Base-by-base conservation (phyloP, 768 basidiomycete genomes). In the Termitomyces heimii region DNA sequence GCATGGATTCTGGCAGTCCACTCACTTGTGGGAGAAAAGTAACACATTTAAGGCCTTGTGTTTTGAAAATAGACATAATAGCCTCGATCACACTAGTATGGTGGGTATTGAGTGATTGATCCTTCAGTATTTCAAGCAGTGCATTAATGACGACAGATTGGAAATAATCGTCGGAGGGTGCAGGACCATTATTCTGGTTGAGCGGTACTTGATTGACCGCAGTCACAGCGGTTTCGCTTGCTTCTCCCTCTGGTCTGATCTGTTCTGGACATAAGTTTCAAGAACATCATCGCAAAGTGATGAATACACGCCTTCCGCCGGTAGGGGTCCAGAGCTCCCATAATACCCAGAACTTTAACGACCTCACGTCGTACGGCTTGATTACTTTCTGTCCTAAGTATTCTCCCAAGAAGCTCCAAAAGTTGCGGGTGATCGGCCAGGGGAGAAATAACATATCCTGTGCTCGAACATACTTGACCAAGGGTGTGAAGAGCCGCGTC, bases 61-160 rank as follows among this genome's bases (percentile, higher is more conserved):
- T 97, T 71, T 95, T 94, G 81, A 98, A 99, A 59, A 99, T 98
- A 46, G 93, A 89, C 93, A 98, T 98, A 63, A 99, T 89, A 1
- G 94, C 94, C 68, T 98, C 94, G 56, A 98, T 94, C 47, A 95
- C 96, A 24, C 86, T 89, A 65, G 97, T 89, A 65, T 98, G 94
- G 64, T 92, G 88, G 55, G 78, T 85, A 65, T 82, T 89, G 58
- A 97, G 78, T 1, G 94, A 86, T 54, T 91, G 86, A 68, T 99
- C 97, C 67, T 87, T 91, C 60, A 99, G 70, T 57, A 99, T 89
- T 42, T 84, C 81, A 34, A 98, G 80, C 10, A 99, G 80, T 0
- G 94, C 82, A 28, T 84, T 89, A 68, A 99, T 92, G 37, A 95
- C 95, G 6, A 95, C 93, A 6, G 92, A 93, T 68, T 98, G 97